A percentile compares a stretch with the other conserved stretches of the same genome.
Conservation (phyloP, 768 basidiomycete genomes). For the Xerocomus potaroensis region DNA sequence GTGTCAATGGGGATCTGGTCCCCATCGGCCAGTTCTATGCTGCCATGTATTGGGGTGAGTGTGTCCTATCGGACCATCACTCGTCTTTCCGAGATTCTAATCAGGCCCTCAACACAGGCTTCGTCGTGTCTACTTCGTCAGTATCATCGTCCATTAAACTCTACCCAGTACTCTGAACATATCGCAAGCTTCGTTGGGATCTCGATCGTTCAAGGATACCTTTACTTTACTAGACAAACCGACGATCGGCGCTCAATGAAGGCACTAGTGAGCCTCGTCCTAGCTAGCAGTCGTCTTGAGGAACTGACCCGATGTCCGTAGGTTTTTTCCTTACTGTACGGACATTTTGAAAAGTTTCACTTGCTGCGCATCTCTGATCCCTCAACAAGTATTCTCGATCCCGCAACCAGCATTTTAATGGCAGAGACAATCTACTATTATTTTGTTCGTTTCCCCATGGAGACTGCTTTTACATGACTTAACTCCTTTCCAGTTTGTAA, state of each 20-base stretch:
- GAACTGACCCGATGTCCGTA: not conserved
- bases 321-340: slow-evolving; percentile 17
- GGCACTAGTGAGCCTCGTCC: slow-evolving; percentile 8
- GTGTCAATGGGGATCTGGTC: not conserved
- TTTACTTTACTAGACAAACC: slow-evolving; percentile 14
- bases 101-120: slow-evolving; percentile 3
- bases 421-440: slow-evolving; percentile 17
- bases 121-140: slow-evolving; percentile 14
- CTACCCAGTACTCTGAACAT: not conserved
- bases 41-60: slow-evolving; percentile 18
- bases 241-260: slow-evolving; percentile 13
- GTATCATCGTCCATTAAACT: not conserved
- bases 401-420: slow-evolving; percentile 15
- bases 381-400: slow-evolving; percentile 12
- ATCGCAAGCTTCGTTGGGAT: slow-evolving; percentile 15
- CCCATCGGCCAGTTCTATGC: slow-evolving; percentile 9
- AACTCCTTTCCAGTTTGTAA: slow-evolving; percentile 5
- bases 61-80: no score
- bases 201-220: slow-evolving; percentile 19
- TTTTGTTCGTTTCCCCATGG: slow-evolving; percentile 10
- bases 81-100: not conserved
- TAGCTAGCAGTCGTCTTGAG: not conserved
- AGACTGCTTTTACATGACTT: not conserved
- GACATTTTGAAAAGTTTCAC: not conserved
- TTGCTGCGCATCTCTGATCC: slow-evolving; percentile 1